Conservation (phyloP, 2,329 filamentous ascomycete species). For the Taxawa tesnikishii region DNA sequence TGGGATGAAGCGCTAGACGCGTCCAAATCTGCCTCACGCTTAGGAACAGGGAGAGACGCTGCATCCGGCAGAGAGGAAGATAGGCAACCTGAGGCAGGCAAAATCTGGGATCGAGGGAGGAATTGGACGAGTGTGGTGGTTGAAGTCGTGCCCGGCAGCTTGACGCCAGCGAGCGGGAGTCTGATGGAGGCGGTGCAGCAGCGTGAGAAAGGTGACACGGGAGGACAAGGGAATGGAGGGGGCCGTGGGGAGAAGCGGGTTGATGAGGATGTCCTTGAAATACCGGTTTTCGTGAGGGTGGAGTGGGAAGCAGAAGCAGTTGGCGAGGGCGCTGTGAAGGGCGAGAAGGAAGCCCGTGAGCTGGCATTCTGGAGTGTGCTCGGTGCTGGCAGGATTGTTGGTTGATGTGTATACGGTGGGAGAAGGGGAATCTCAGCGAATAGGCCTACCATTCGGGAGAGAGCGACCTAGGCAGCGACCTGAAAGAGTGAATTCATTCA, state of each 20-base stretch:
- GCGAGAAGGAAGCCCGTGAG: constrained; percentile 66
- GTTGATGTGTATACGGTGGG: too few species aligned
- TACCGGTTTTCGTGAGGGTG: constrained; percentile 84
- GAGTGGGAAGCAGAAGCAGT: constrained; percentile 77
- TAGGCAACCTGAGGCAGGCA: constrained; percentile 69
- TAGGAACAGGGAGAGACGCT: constrained; percentile 2
- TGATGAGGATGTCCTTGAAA: constrained; percentile 62
- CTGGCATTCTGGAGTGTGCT: constrained; percentile 93
- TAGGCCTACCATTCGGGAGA: too few species aligned
- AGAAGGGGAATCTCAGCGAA: too few species aligned
- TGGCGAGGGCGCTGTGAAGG: constrained; percentile 31
- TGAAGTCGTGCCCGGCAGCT: constrained; percentile 60
- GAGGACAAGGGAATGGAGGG: constrained; percentile 33
- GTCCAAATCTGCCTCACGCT: constrained; percentile 25
- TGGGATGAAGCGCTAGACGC: constrained; percentile 74
- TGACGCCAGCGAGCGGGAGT: constrained; percentile 9
- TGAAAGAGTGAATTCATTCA: too few species aligned
- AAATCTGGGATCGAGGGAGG: constrained; percentile 86
- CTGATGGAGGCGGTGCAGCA: constrained; percentile 9
- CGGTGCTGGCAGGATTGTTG: constrained; percentile 74
- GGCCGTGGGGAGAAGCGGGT: constrained; percentile 31
- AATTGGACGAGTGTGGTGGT: constrained; percentile 94
- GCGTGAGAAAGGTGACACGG: constrained; percentile 13
- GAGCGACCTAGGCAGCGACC: too few species aligned
- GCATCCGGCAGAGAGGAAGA: constrained; percentile 29